phyloP scores from a whole-genome alignment of 805 yeast genomes.

The Candida caryicola region DNA sequence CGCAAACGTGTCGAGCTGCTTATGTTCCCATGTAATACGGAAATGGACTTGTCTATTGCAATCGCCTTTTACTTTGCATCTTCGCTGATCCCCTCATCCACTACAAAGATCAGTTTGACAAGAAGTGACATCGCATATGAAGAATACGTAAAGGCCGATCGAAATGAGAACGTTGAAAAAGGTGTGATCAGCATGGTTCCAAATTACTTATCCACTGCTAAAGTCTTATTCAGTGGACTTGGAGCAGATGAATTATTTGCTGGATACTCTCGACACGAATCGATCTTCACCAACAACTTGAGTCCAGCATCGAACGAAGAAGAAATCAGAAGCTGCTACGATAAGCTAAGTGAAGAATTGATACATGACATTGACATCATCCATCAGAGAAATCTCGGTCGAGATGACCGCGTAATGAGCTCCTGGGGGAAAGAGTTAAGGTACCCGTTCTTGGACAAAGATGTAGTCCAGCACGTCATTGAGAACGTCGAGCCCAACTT shows the following conservation, averaged over 20 bases:
- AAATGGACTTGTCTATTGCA: slow-evolving; percentile 94
- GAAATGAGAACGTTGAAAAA: slow-evolving; percentile 1
- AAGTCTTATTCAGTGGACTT: slow-evolving; percentile 82
- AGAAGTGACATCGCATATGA: slow-evolving; percentile 14
- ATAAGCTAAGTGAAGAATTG: slow-evolving; percentile 55
- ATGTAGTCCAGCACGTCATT: slow-evolving; percentile 51
- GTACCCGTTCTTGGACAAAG: slow-evolving; percentile 77
- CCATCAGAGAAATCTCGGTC: slow-evolving; percentile 75
- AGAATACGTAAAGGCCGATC: slow-evolving; percentile 14
- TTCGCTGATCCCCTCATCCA: slow-evolving; percentile 4
- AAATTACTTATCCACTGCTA: slow-evolving; percentile 50
- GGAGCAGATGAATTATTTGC: slow-evolving; percentile 98
- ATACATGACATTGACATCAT: slow-evolving; percentile 69
- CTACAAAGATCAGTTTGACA: neutral
- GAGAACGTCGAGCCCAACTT: slow-evolving; percentile 47
- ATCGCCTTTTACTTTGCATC: slow-evolving; percentile 89
- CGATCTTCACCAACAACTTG: slow-evolving; percentile 36
- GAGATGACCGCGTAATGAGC: slow-evolving; percentile 88
- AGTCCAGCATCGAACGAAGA: slow-evolving; percentile 17
- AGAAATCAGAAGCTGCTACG: slow-evolving; percentile 22
- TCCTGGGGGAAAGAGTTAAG: slow-evolving; percentile 87
- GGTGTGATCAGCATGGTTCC: slow-evolving; percentile 2
- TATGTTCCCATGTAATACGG: slow-evolving; percentile 83
- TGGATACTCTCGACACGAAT: slow-evolving; percentile 85
- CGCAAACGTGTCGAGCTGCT: slow-evolving; percentile 54